These are phyloP conservation scores for Backusella macrospora DNA, from an alignment of 192 early-diverging fungal genomes.

Conservation along the genomic window DNA sequence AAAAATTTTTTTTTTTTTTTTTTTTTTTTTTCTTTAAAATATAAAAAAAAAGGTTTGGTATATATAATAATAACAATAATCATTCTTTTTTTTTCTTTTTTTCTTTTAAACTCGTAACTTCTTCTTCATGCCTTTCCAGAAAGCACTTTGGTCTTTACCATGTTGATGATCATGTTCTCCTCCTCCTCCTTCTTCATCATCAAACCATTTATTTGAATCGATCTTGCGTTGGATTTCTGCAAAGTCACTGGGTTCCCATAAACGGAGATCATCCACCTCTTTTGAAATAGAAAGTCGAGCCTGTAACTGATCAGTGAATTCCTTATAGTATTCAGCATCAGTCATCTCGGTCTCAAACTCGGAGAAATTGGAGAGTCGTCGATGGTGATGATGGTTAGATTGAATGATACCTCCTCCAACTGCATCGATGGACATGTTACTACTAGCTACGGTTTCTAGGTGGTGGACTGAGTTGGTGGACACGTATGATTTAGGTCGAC, in stretches of 20 bases:
- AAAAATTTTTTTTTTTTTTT: background rate
- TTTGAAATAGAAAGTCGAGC: conserved; percentile 21
- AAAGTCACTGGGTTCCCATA: conserved; percentile 25
- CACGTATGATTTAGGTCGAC: background rate
- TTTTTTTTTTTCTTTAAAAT: background rate
- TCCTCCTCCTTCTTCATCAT: background rate
- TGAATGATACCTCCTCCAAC: no score
- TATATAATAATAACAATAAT: background rate
- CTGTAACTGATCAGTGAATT: conserved; percentile 26
- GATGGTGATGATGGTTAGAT: no score
- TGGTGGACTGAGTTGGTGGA: background rate
- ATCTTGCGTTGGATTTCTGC: conserved; percentile 19
- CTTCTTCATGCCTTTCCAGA: conserved; percentile 32
- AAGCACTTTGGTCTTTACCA: conserved; percentile 14
- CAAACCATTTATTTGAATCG: conserved; percentile 18
- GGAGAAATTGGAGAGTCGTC: background rate
- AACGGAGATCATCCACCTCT: conserved; percentile 23
- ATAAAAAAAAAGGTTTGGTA: conserved; percentile 5
- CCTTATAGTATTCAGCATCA: conserved; percentile 23
- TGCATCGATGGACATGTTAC: conserved; percentile 16
- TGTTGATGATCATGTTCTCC: background rate
- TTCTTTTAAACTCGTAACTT: conserved; percentile 23
- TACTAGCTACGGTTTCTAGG: background rate
- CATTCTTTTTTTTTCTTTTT: background rate
- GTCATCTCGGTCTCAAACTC: conserved; percentile 4